phyloP scores from a whole-genome alignment of 495 filamentous ascomycete species.

The Delitschia confertaspora region DNA sequence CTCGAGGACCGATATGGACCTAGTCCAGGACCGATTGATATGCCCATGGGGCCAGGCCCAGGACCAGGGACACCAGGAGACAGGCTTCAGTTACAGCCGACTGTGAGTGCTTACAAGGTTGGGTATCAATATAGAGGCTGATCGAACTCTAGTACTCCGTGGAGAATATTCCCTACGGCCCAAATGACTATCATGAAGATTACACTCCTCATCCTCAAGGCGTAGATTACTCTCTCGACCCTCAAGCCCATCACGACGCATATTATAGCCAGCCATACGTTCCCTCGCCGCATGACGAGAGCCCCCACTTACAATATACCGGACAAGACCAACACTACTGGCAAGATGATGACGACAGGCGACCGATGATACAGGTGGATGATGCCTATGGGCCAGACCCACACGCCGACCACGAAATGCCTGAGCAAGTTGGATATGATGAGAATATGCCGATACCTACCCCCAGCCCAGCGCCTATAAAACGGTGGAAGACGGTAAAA shows the following conservation, averaged over 20 bases:
- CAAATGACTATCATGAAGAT: slow-evolving; percentile 56
- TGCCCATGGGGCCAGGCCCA: slow-evolving; percentile 30
- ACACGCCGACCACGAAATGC: slow-evolving; percentile 38
- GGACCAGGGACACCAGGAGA: slow-evolving; percentile 25
- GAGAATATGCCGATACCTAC: slow-evolving; percentile 39
- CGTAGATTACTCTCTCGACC: slow-evolving; percentile 65
- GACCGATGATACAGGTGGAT: slow-evolving; percentile 52
- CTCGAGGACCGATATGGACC: slow-evolving; percentile 23
- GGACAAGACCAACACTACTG: slow-evolving; percentile 41
- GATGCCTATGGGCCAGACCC: slow-evolving; percentile 53
- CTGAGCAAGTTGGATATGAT: slow-evolving; percentile 31
- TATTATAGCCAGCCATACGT: slow-evolving; percentile 80
- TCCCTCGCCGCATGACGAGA: slow-evolving; percentile 53
- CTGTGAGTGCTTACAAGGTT: slow-evolving; percentile 15
- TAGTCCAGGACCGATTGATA: slow-evolving; percentile 22
- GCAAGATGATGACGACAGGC: slow-evolving; percentile 48
- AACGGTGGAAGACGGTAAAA: slow-evolving; percentile 97
- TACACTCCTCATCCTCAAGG: slow-evolving; percentile 41
- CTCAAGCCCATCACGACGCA: slow-evolving; percentile 74
- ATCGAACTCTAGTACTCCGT: slow-evolving; percentile 56
- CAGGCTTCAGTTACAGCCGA: slow-evolving; percentile 28
- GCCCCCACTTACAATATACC: slow-evolving; percentile 50
- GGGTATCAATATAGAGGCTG: background rate
- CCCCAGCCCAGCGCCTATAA: slow-evolving; percentile 59
- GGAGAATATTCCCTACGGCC: slow-evolving; percentile 65